Evolutionary conservation across 768 basidiomycete species (phyloP), one percentile per base, ranked within the genome.

Genomic region (Mycena crocata): DNA sequence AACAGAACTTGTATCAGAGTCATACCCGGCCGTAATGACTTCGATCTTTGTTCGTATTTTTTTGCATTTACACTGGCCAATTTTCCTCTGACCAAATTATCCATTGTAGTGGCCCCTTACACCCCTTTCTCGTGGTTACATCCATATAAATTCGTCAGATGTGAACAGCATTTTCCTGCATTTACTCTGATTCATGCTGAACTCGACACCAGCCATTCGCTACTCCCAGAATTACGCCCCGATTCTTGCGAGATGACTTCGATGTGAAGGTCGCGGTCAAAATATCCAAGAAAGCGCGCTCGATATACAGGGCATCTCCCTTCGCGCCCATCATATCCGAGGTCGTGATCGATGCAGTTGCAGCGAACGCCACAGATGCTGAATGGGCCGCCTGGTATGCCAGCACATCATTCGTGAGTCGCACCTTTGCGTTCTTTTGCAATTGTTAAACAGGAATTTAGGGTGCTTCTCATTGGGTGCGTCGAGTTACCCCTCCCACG

Each of bases 391-490:
- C 50, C 10, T 68, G 67, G 67, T 64, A 57, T 28, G 5, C 24
- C 3, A 61, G 54, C 37, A 68, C 62, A 5, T 34, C 67, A 42
- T 68, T 55, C 48, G 67, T 64, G 4, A 37, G 54, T 64, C 31
- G 1, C 30, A 14, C 49, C 24, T 50, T 10, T 24, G 24, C 13
- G 15, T 34, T 10, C 35, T 40, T 34, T 19, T 26, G 13, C 51
- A 23, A 6, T 14, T 3, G 21, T 49, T 51, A 26, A 64, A 34
- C 24, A 1, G 13, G 9, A 17, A 5, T 34, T 45, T 34, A 64
- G 63, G 63, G 66, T 21, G 66, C 60, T 40, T 62, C 60, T n/a
- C 66, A 67, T 42, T 67, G 66, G 66, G 60, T 67, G 14, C 30
- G 65, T 24, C 30, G 10, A 44, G 5, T 17, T 35, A 32, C 14